These are phyloP conservation scores for Spathaspora sp. DNA, from an alignment of 805 yeast genomes.

Conservation along the genomic window DNA sequence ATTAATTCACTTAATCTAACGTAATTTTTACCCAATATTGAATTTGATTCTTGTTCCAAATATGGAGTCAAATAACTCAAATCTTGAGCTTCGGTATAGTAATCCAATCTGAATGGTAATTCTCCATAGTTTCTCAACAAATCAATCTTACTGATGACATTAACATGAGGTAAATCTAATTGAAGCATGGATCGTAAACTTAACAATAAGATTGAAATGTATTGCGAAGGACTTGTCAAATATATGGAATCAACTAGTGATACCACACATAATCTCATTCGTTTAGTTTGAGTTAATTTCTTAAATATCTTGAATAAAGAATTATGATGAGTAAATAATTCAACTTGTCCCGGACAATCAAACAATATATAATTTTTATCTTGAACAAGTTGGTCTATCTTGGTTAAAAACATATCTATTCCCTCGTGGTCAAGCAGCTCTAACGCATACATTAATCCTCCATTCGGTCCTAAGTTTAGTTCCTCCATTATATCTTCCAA, in stretches of 20 bases:
- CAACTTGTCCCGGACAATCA: slow-evolving; percentile 98
- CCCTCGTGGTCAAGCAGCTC: slow-evolving; percentile 81
- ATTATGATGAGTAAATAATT: slow-evolving; percentile 85
- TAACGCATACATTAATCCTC: slow-evolving; percentile 86
- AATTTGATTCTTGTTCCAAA: slow-evolving; percentile 68
- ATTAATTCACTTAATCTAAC: slow-evolving; percentile 70
- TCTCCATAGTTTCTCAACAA: slow-evolving; percentile 71
- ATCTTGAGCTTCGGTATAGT: slow-evolving; percentile 91
- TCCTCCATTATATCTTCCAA: slow-evolving; percentile 77
- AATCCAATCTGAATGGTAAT: slow-evolving; percentile 78
- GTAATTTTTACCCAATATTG: slow-evolving; percentile 56
- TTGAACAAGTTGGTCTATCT: slow-evolving; percentile 55
- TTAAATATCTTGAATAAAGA: slow-evolving; percentile 68
- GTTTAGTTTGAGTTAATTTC: slow-evolving; percentile 50
- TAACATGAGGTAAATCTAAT: slow-evolving; percentile 87
- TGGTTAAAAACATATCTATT: slow-evolving; percentile 89
- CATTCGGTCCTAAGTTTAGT: slow-evolving; percentile 77
- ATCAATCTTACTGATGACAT: slow-evolving; percentile 91
- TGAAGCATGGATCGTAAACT: slow-evolving; percentile 91
- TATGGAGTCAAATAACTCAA: slow-evolving; percentile 62
- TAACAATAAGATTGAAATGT: slow-evolving; percentile 73
- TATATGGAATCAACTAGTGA: slow-evolving; percentile 81
- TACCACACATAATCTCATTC: slow-evolving; percentile 77
- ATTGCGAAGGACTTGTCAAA: slow-evolving; percentile 83
- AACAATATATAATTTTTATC: slow-evolving; percentile 70